Evolutionary conservation across 1,139 yeast genomes (phyloP).

Genomic region (Hyphopichia khmerensis): DNA sequence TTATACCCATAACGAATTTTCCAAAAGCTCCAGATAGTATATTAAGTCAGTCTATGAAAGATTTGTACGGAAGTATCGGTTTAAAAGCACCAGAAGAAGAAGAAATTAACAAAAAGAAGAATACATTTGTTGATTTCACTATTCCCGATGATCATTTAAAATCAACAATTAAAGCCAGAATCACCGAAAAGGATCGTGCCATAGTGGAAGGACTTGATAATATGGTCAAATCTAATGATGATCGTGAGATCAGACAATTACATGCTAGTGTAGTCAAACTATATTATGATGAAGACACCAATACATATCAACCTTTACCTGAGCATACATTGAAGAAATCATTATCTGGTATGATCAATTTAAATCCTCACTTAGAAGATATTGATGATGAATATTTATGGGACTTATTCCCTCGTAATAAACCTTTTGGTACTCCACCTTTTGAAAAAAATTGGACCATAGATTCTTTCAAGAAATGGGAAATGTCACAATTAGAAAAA

Average conservation of each 20-base stretch:
- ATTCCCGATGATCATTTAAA: slow-evolving; percentile 33
- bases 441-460: slow-evolving; percentile 22
- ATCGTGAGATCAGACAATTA: slow-evolving; percentile 22
- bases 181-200: slow-evolving; percentile 25
- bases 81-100: slow-evolving; percentile 10
- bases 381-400: slow-evolving; percentile 44
- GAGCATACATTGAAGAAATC: slow-evolving; percentile 43
- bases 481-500: slow-evolving; percentile 22
- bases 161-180: slow-evolving; percentile 17
- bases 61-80: slow-evolving; percentile 18
- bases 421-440: slow-evolving; percentile 38
- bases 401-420: slow-evolving; percentile 37
- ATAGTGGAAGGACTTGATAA: slow-evolving; percentile 27
- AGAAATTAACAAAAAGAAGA: neutral
- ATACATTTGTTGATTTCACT: slow-evolving; percentile 23
- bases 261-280: slow-evolving; percentile 27
- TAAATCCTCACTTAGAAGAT: slow-evolving; percentile 35
- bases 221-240: slow-evolving; percentile 25
- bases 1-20: slow-evolving; percentile 27
- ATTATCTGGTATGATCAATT: slow-evolving; percentile 40
- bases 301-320: slow-evolving; percentile 26
- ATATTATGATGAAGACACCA: slow-evolving; percentile 29
- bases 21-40: slow-evolving; percentile 30
- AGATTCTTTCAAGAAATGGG: slow-evolving; percentile 41
- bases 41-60: slow-evolving; percentile 15